A percentile compares a stretch with the other conserved stretches of the same genome.
Evolutionary conservation across 257 asterid genomes (phyloP).

Genomic region (Solanum commersonii): DNA sequence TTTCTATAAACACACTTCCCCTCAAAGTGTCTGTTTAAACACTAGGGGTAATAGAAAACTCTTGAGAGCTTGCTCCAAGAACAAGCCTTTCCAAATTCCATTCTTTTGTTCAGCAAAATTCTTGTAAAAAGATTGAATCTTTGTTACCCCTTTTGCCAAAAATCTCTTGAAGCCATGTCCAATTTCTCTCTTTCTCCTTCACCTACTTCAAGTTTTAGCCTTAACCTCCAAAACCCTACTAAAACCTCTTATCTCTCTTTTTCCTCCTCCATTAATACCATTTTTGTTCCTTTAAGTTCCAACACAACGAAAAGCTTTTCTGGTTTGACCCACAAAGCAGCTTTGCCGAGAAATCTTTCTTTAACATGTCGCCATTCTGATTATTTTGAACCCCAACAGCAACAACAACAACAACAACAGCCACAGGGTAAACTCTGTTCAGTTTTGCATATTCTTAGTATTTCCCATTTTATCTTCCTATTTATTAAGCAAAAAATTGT

Average conservation of each 20-base stretch:
- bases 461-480: neutral
- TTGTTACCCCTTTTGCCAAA: neutral
- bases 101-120: neutral
- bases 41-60: neutral
- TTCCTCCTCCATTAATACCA: neutral
- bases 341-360: slow-evolving; percentile 9
- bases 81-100: neutral
- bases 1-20: neutral
- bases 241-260: slow-evolving; percentile 10
- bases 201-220: slow-evolving; percentile 15
- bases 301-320: slow-evolving; percentile 3
- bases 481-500: neutral
- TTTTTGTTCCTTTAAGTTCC: slow-evolving; percentile 8
- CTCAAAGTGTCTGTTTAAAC: neutral
- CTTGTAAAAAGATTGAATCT: neutral
- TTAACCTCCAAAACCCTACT: slow-evolving; percentile 34
- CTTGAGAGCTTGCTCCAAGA: neutral
- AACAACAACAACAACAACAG: slow-evolving; percentile 12
- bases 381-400: slow-evolving; percentile 45
- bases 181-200: slow-evolving; percentile 33
- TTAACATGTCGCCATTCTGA: slow-evolving; percentile 43
- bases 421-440: slow-evolving; percentile 30
- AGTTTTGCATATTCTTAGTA: neutral
- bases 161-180: slow-evolving; percentile 15
- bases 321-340: slow-evolving; percentile 5